phyloP scores from a whole-genome alignment of 2,329 filamentous ascomycete species.

The Aspergillus cejpii region DNA sequence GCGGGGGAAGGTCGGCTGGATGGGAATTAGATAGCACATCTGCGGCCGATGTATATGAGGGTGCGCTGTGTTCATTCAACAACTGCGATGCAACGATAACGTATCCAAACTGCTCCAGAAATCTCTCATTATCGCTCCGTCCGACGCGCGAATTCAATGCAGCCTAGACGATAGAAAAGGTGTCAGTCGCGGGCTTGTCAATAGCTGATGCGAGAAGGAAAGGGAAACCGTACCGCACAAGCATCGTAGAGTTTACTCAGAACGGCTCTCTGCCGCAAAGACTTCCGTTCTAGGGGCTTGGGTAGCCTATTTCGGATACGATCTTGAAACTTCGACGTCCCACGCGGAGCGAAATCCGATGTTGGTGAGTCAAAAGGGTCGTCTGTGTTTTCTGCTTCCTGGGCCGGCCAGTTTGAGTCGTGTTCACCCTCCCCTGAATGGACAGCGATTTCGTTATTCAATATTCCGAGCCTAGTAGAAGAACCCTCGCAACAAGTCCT shows the following conservation, averaged over 20 bases:
- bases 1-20: conserved; percentile 26
- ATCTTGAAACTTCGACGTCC: conserved; percentile 44
- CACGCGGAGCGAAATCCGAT: conserved; percentile 46
- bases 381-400: conserved; percentile 26
- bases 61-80: conserved; percentile 55
- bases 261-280: conserved; percentile 25
- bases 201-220: background rate
- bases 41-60: conserved; percentile 36
- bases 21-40: conserved; percentile 30
- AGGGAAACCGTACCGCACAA: conserved; percentile 40
- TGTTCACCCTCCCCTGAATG: conserved; percentile 42
- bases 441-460: conserved; percentile 9
- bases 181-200: background rate
- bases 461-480: background rate
- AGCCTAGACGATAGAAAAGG: conserved; percentile 17
- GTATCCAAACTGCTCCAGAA: conserved; percentile 89
- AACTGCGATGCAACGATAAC: conserved; percentile 87
- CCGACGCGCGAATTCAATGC: conserved; percentile 49
- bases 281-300: conserved; percentile 40
- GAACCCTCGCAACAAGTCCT: conserved; percentile 25
- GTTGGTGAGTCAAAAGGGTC: conserved; percentile 25
- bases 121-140: conserved; percentile 71
- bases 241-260: conserved; percentile 41
- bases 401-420: conserved; percentile 35
- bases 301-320: conserved; percentile 47